Percentiles rank a stretch among this genome's conserved stretches.
Conservation (phyloP, 2,329 filamentous ascomycete species). For the Calonectria hongkongensis region DNA sequence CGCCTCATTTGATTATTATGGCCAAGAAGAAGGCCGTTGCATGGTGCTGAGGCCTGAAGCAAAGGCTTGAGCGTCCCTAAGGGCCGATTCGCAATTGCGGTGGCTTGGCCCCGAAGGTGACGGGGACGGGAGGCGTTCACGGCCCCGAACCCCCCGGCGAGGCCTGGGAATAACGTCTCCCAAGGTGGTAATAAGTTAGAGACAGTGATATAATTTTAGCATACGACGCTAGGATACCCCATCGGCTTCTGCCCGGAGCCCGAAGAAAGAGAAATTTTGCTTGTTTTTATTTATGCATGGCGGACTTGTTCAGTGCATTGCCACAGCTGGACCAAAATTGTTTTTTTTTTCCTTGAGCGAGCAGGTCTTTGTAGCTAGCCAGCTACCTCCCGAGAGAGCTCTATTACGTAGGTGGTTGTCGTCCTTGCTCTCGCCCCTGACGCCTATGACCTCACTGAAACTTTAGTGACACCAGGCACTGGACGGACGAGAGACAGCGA, state of each 20-base stretch:
- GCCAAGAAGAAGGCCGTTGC: slow-evolving; percentile 37
- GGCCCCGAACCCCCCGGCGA: background rate
- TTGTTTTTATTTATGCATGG: background rate
- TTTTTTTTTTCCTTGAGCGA: background rate
- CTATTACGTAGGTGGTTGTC: slow-evolving; percentile 27
- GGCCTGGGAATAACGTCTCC: slow-evolving; percentile 18
- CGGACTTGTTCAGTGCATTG: slow-evolving; percentile 1
- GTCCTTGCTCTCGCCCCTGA: background rate
- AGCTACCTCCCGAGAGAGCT: background rate
- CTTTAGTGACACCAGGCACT: background rate
- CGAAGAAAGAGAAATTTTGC: slow-evolving; percentile 5
- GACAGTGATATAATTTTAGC: slow-evolving; percentile 37
- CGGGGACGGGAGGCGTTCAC: background rate
- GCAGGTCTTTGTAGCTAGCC: background rate
- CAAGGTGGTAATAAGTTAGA: slow-evolving; percentile 29
- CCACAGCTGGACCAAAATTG: background rate
- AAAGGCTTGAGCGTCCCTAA: slow-evolving; percentile 4
- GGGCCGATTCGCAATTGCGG: slow-evolving; percentile 23
- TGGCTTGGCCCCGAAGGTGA: slow-evolving; percentile 30
- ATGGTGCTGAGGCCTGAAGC: slow-evolving; percentile 31
- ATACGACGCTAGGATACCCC: slow-evolving; percentile 37
- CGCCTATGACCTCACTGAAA: slow-evolving; percentile 32
- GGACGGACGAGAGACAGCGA: background rate
- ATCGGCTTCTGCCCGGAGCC: slow-evolving; percentile 20
- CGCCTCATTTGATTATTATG: slow-evolving; percentile 36